phyloP scores from a whole-genome alignment of 306 rosid species.

The Sechiopsis laciniata region DNA sequence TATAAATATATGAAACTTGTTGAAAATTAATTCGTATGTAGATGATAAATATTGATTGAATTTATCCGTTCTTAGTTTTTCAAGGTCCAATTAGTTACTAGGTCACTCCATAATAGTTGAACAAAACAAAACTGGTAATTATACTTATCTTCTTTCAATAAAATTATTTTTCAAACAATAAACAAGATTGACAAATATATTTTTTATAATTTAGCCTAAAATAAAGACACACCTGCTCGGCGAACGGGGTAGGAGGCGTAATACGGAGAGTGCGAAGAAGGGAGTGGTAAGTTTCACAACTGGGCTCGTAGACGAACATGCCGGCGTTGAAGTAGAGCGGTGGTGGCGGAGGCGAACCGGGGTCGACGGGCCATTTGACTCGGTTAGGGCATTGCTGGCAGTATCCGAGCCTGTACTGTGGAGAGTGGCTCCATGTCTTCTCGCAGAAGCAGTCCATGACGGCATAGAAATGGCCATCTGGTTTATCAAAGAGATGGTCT shows the following conservation, averaged over 20 bases:
- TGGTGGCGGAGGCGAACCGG: conserved; percentile 53
- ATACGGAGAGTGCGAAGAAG: conserved; percentile 41
- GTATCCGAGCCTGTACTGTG: conserved; percentile 46
- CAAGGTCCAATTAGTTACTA: too few species aligned
- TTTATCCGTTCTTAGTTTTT: too few species aligned
- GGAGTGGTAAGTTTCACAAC: conserved; percentile 30
- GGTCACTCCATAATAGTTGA: too few species aligned
- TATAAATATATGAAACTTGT: too few species aligned
- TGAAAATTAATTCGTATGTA: too few species aligned
- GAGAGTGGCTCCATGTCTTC: conserved; percentile 52
- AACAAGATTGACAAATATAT: too few species aligned
- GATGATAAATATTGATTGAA: too few species aligned
- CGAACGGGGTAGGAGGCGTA: conserved; percentile 49
- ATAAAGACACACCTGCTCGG: conserved; percentile 38
- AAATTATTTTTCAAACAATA: too few species aligned
- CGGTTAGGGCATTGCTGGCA: conserved; percentile 60
- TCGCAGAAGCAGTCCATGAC: conserved; percentile 67
- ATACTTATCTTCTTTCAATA: too few species aligned
- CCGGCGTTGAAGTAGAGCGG: conserved; percentile 61
- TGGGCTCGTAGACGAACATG: conserved; percentile 59
- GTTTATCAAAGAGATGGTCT: conserved; percentile 44
- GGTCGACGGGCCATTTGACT: conserved; percentile 47
- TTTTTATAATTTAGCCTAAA: not conserved
- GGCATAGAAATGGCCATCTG: conserved; percentile 48
- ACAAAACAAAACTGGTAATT: too few species aligned